Evolutionary conservation across 2,329 filamentous ascomycete species (phyloP), one percentile per base, ranked within the genome.

Genomic region (Fusarium xylarioides): DNA sequence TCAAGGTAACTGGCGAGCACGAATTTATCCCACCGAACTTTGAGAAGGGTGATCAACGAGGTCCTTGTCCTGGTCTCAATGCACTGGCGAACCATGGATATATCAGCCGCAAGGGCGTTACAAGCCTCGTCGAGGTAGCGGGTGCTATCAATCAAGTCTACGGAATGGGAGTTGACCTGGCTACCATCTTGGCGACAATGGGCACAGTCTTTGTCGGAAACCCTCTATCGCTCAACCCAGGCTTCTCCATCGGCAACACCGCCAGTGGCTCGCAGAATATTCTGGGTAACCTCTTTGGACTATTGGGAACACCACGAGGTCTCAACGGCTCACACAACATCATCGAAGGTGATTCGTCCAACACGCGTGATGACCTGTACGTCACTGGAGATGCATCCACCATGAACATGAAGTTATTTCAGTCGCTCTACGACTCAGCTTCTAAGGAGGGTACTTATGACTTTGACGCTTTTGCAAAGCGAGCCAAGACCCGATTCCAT

Each of bases 71-170:
- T 1, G 81, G 79, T 3, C 75, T 83, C n/a, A 82, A 83, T 47
- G 77, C 76, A 0, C 58, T 83, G 19, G 81, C 81, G 16, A 83
- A 83, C 62, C 81, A 83, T 55, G 81, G 81, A 5, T 83, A 82
- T 19, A 74, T 76, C 49, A 68, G 43, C 19, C 63, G 74, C 12
- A 75, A 66, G 18, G 74, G 74, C 3, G 63, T 75, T 4, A 70
- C 68, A 11, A 75, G 73, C 23, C 34, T 75, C 32, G 52, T 53
- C 3, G 74, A 75, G 46, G 70, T 68, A 4, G 43, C 59, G 0
- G 56, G 40, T 7, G 74, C 73, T 9, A 68, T 72, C 50, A 75
- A 75, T 11, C 46, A 70, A 8, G 44, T 70, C 3, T 70, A 46
- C 9, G 68, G 68, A 4, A 70, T 70, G 68, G 68, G 60, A 1